Evolutionary conservation across 306 rosid genomes (phyloP).

Genomic region (Elaeagnus macrophylla): DNA sequence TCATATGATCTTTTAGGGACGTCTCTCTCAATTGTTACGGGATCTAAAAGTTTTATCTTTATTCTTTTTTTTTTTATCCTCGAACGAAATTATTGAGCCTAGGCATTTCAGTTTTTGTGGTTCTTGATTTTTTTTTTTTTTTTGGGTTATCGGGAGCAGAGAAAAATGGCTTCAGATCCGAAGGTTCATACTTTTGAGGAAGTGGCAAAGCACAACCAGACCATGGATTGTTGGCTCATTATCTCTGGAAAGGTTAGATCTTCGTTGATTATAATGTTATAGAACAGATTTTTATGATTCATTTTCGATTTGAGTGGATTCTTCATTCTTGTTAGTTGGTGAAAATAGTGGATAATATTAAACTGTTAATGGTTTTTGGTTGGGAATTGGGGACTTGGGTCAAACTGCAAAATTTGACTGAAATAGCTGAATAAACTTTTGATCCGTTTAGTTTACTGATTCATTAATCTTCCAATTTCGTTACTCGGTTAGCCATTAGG

Average conservation of each 20-base stretch:
- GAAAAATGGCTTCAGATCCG: constrained; percentile 58
- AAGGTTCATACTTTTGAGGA: constrained; percentile 57
- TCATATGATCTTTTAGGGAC: background rate
- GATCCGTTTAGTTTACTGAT: background rate
- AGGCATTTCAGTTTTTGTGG: constrained; percentile 21
- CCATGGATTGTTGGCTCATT: constrained; percentile 87
- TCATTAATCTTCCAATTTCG: background rate
- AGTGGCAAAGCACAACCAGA: constrained; percentile 59
- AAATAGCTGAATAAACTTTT: background rate
- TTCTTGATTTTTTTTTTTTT: background rate
- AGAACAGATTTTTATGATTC: background rate
- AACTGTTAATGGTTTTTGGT: background rate
- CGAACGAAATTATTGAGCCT: background rate
- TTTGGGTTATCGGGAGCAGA: constrained; percentile 24
- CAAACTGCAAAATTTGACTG: background rate
- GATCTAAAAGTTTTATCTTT: constrained; percentile 8
- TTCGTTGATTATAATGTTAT: constrained; percentile 4
- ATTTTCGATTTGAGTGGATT: constrained; percentile 9
- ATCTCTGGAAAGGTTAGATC: constrained; percentile 73
- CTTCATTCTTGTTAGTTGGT: constrained; percentile 1
- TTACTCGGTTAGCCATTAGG: too few species aligned
- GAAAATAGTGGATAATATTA: background rate
- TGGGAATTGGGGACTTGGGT: background rate
- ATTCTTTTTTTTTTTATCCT: constrained; percentile 9
- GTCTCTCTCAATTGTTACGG: background rate